These are phyloP conservation scores for Singerocomus rubriflavus DNA, from an alignment of 1,284 basidiomycete genomes.

Conservation along the genomic window DNA sequence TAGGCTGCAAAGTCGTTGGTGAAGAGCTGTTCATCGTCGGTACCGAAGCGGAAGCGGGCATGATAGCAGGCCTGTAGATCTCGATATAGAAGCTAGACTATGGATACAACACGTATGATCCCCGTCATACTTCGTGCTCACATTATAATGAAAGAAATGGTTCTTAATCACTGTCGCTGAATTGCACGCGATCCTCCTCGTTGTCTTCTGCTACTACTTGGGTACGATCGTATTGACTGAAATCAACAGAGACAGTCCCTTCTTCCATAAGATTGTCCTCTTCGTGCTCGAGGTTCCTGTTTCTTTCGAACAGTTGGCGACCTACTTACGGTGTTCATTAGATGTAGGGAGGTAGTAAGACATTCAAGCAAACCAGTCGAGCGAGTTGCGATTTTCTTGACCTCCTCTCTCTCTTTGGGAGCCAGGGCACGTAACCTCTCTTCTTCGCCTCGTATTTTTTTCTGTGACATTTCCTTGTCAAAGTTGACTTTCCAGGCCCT, in stretches of 20 bases:
- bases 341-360: constrained; percentile 6
- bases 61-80: constrained; percentile 42
- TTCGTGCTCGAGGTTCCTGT: constrained; percentile 60
- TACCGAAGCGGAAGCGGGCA: constrained; percentile 36
- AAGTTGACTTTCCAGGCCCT: constrained; percentile 79
- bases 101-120: constrained; percentile 11
- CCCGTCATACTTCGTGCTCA: constrained; percentile 11
- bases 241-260: constrained; percentile 79
- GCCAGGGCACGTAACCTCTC: constrained; percentile 76
- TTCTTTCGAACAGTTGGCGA: constrained; percentile 84
- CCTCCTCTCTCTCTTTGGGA: constrained; percentile 88
- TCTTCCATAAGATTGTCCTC: constrained; percentile 82
- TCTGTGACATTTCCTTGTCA: constrained; percentile 61
- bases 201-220: constrained; percentile 57
- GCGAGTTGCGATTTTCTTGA: constrained; percentile 62
- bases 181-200: constrained; percentile 59
- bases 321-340: constrained; percentile 45
- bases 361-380: constrained; percentile 56
- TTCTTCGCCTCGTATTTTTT: constrained; percentile 72
- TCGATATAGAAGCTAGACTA: constrained; percentile 16
- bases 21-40: constrained; percentile 39
- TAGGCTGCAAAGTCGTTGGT: constrained; percentile 45
- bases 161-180: constrained; percentile 78
- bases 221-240: constrained; percentile 82
- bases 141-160: not conserved